Evolutionary conservation across 805 yeast species (phyloP), one percentile per base, ranked within the genome.

Genomic region (Yarrowia alimentaria): DNA sequence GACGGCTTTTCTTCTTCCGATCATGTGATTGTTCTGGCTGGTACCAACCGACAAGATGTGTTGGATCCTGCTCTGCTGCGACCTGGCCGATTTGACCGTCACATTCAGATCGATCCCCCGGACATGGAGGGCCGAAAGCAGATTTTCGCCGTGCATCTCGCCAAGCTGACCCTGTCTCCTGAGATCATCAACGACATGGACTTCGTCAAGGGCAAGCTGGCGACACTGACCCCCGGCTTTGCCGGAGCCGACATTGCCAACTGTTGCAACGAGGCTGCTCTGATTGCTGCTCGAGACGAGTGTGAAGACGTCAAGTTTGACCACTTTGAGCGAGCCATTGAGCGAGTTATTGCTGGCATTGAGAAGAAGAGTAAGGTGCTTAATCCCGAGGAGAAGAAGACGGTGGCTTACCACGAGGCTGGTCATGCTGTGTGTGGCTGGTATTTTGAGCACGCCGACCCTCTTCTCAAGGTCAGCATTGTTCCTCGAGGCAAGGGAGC

Each of bases 21-120:
- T 62, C 98, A 94, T 62, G 90, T 93, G 53, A 96, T 93, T 51
- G 98, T 93, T 9, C 74, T 93, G 49, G 99, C 99, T 0, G 99
- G 99, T 73, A 93, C 99, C 0, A 93, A 93, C 67, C 79, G 98
- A 62, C 83, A 95, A 3, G 99, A 93, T 64, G 88, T 91, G 53
- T 74, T 93, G 57, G 99, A 93, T 68, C 80, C 77, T 55, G 99
- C 99, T 1, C 74, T 93, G 57, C 71, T 90, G 74, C 85, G 99
- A 72, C 99, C 99, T 1, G 99, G 99, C 26, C 81, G 99, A 69
- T 93, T 93, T 63, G 97, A 91, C 66, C 79, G 99, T 66, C 97
- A 91, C 62, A 83, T 93, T 58, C 73, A 81, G 42, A 82, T 93
- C 55, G 99, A 93, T 67, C 80, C 83, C 55, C 99, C 99, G 3